Conservation (phyloP, 768 basidiomycete genomes). For the Wakefieldia striispora region DNA sequence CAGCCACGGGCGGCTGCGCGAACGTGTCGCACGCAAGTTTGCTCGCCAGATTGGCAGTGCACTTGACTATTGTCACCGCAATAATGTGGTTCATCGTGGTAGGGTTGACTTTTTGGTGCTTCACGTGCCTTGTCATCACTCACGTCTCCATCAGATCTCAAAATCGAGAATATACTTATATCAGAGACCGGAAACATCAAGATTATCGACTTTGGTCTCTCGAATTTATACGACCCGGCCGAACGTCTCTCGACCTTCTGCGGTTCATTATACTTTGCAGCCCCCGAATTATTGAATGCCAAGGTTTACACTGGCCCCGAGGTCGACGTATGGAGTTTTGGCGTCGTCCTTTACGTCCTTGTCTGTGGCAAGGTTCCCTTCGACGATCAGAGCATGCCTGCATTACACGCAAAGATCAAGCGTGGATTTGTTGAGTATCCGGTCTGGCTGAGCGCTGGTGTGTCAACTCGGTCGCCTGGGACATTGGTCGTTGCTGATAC, state of each 20-base stretch:
- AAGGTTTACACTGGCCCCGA: conserved; percentile 97
- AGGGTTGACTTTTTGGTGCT: conserved; percentile 12
- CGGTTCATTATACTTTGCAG: conserved; percentile 97
- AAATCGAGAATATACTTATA: conserved; percentile 99
- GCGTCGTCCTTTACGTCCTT: conserved; percentile 95
- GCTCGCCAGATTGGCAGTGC: conserved; percentile 96
- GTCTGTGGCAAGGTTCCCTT: conserved; percentile 99
- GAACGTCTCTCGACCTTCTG: conserved; percentile 91
- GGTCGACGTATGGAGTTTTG: conserved; percentile 99
- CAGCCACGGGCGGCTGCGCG: conserved; percentile 91
- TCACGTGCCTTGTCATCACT: conserved; percentile 7
- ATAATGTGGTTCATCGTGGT: conserved; percentile 97
- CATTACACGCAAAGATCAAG: conserved; percentile 98
- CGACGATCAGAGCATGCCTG: conserved; percentile 99
- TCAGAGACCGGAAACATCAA: conserved; percentile 99
- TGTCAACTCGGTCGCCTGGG: conserved; percentile 26
- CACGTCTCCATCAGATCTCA: conserved; percentile 59
- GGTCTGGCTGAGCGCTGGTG: conserved; percentile 92
- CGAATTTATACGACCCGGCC: conserved; percentile 87
- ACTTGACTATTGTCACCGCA: conserved; percentile 94
- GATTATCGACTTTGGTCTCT: conserved; percentile 98
- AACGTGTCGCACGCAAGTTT: conserved; percentile 96
- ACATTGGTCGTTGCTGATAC: conserved; percentile 9
- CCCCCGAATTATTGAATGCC: conserved; percentile 95
- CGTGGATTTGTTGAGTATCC: conserved; percentile 96